phyloP scores from a whole-genome alignment of 2,329 filamentous ascomycete species.

The Metarhizium guizhouense region DNA sequence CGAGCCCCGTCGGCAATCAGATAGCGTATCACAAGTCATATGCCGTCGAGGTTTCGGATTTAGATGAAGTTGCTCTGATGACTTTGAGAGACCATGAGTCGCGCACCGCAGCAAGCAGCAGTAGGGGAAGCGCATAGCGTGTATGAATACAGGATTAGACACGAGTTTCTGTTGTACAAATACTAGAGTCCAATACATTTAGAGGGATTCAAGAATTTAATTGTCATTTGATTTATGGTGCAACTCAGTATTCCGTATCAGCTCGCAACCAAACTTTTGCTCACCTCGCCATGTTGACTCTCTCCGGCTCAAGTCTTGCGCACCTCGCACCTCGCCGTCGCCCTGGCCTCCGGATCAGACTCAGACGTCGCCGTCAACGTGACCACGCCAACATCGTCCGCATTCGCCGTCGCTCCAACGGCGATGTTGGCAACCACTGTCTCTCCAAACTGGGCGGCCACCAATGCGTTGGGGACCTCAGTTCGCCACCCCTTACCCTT shows the following conservation, averaged over 20 bases:
- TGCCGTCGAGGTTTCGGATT: background rate
- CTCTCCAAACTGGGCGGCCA: too few species aligned
- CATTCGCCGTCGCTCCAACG: too few species aligned
- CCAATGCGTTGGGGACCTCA: constrained; percentile 23
- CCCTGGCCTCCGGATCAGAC: constrained; percentile 23
- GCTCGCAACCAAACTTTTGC: too few species aligned
- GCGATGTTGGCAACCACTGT: too few species aligned
- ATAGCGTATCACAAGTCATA: constrained; percentile 3
- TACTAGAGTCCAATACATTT: background rate
- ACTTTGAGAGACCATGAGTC: background rate
- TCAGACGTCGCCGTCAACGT: constrained; percentile 36
- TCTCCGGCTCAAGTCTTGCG: constrained; percentile 9
- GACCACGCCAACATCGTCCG: constrained; percentile 26
- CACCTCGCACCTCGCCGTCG: constrained; percentile 23
- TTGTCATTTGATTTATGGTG: too few species aligned
- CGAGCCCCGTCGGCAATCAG: background rate
- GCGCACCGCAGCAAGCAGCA: background rate
- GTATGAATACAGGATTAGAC: background rate
- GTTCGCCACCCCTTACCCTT: constrained; percentile 37
- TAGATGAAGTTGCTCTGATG: constrained; percentile 1
- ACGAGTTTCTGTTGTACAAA: background rate
- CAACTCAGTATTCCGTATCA: too few species aligned
- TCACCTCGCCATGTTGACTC: background rate
- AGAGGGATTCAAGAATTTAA: too few species aligned
- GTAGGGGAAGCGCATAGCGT: background rate